Percentiles rank a stretch among this genome's conserved stretches.
These are phyloP conservation scores for Peniophora sp. DNA, from an alignment of 1,284 basidiomycete genomes.

Conservation along the genomic window DNA sequence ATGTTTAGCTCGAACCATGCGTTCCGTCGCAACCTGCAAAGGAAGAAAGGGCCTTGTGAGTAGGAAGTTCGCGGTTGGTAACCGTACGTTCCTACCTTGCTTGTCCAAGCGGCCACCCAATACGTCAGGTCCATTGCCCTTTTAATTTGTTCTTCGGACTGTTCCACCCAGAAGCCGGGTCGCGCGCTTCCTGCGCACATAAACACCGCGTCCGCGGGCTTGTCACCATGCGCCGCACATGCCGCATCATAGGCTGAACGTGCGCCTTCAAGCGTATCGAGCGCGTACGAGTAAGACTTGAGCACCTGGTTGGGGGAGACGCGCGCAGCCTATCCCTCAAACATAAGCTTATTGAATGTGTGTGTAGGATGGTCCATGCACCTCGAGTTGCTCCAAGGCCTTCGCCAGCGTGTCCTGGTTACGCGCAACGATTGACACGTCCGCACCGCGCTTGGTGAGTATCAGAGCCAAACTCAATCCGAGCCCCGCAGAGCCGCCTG, in stretches of 20 bases:
- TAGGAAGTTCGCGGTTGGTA: background rate
- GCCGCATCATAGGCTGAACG: conserved; percentile 55
- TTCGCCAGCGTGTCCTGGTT: conserved; percentile 50
- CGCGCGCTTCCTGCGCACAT: conserved; percentile 67
- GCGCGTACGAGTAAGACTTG: conserved; percentile 53
- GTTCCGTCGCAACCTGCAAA: conserved; percentile 61
- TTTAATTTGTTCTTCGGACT: conserved; percentile 50
- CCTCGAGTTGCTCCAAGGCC: conserved; percentile 60
- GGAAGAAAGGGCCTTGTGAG: background rate
- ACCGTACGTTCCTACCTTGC: conserved; percentile 46
- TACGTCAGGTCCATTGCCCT: conserved; percentile 57
- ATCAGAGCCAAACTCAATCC: conserved; percentile 48
- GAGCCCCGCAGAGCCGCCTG: conserved; percentile 77
- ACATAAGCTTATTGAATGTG: background rate
- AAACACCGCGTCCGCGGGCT: conserved; percentile 65
- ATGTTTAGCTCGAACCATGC: conserved; percentile 55
- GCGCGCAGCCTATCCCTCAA: conserved; percentile 29
- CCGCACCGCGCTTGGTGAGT: conserved; percentile 64
- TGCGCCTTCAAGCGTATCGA: conserved; percentile 43
- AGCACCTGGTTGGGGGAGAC: conserved; percentile 49
- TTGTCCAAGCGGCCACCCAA: conserved; percentile 73
- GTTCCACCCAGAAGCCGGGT: conserved; percentile 71
- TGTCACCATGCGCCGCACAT: conserved; percentile 41
- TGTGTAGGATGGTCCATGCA: conserved; percentile 18
- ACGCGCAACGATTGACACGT: conserved; percentile 79